Base-by-base conservation (phyloP, 2,329 filamentous ascomycete species). In the Verticillium tricorpus region DNA sequence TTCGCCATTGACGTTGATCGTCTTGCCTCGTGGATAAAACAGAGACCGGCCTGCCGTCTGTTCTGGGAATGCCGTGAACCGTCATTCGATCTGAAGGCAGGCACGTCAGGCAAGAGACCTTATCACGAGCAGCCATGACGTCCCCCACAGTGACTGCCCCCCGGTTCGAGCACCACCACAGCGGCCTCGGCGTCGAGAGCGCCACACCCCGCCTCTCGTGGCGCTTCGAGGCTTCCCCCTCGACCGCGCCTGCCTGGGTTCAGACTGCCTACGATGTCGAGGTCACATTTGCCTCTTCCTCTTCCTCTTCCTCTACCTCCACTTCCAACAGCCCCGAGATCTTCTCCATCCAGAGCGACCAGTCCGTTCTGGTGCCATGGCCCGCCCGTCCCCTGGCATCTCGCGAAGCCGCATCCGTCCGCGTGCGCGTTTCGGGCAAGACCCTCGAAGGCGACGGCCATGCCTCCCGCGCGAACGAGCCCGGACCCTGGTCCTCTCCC, bases 351-450 rank as follows among this genome's bases (percentile, higher is more conserved):
- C 58, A 32, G 25, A 60, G 62, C 37, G 52, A 58, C 35, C 56
- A 37, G 32, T 66, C 40, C 11, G 55, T 62, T 22, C 56, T 67
- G 0, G 59, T 64, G 5, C 50, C 62, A 5, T 67, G 66, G 66
- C 65, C 65, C 2, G 62, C 60, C 19, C 32, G 19, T 25, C 64
- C 71, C 12, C 64, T 76, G 5, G 59, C 61, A 15, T 71, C 68
- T 15, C 64, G 71, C 12, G 71, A 74, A 58, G 57, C 61, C 9
- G 71, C 69, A 5, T 61, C 50, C 22, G 67, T 76, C 5, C 65
- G 71, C 17, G 73, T 72, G 5, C 64, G 70, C 37, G 71, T 67
- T 1, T 62, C 64, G 35, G 73, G 73, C 9, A 61, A 63, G 17
- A 62, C 35, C 31, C 28, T 28, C 28, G 28, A 28, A 28, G 32